These are phyloP conservation scores for Macrolepiota albuminosa DNA, from an alignment of 768 basidiomycete genomes.

Conservation along the genomic window DNA sequence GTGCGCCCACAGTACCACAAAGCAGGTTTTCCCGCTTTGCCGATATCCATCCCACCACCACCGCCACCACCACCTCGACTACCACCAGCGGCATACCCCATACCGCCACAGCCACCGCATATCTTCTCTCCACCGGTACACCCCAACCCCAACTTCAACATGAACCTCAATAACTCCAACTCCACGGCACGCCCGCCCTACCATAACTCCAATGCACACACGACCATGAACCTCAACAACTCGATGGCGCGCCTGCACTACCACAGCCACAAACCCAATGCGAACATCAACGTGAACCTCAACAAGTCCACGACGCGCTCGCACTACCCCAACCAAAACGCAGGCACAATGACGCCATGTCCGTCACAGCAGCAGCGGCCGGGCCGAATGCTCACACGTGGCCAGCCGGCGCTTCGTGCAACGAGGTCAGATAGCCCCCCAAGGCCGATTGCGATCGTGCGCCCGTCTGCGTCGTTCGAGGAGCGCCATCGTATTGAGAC, in stretches of 20 bases:
- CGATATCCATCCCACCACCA: background rate
- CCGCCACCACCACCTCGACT: background rate
- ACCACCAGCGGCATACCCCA: background rate
- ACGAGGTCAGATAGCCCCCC: background rate
- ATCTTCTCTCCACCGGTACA: background rate
- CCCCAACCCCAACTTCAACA: background rate
- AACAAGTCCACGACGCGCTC: background rate
- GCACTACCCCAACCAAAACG: background rate
- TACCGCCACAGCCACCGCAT: background rate
- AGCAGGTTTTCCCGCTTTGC: background rate
- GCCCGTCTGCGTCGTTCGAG: background rate
- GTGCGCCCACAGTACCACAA: background rate
- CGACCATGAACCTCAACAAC: too few species aligned
- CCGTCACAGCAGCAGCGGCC: background rate
- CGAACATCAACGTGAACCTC: background rate
- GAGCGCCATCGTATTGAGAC: background rate
- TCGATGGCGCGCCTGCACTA: too few species aligned
- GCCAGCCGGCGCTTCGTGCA: background rate
- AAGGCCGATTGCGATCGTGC: background rate
- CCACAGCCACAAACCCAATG: background rate
- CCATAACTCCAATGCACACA: background rate
- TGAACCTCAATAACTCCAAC: background rate
- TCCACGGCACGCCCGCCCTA: background rate
- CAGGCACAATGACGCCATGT: background rate
- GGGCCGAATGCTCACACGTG: background rate